These are phyloP conservation scores for Carex littledalei DNA, from an alignment of 176 grass and related monocot genomes.

Conservation along the genomic window DNA sequence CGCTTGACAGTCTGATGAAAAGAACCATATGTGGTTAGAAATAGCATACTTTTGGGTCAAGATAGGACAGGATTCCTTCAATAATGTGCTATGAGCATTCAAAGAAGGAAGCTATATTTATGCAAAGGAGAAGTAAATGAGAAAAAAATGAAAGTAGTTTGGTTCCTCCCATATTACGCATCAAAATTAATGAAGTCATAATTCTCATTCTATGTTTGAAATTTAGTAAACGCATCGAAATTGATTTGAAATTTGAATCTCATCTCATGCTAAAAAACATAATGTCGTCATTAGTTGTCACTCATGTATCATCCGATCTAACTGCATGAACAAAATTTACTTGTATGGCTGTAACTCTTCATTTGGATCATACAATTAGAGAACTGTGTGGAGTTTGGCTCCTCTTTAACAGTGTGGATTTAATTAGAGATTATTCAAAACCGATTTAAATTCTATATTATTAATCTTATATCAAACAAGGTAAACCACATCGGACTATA, in stretches of 20 bases:
- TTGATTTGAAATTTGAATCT: too few species aligned
- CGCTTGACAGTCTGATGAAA: neutral
- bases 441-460: neutral
- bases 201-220: too few species aligned
- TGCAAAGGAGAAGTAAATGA: neutral
- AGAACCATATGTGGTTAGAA: neutral
- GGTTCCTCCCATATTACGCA: neutral
- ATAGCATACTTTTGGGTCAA: neutral
- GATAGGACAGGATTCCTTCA: neutral
- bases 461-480: too few species aligned
- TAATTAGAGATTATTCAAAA: neutral
- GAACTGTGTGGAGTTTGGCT: too few species aligned
- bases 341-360: too few species aligned
- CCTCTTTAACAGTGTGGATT: neutral
- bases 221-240: too few species aligned
- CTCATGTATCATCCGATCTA: neutral
- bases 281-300: neutral
- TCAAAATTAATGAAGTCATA: too few species aligned
- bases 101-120: conserved; percentile 1
- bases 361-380: too few species aligned
- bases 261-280: too few species aligned
- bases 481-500: too few species aligned
- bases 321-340: neutral
- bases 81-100: neutral
- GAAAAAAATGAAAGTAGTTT: neutral